Conservation (phyloP, 225 moss, liverwort and hornwort species). For the Pseudoscleropodium purum region DNA sequence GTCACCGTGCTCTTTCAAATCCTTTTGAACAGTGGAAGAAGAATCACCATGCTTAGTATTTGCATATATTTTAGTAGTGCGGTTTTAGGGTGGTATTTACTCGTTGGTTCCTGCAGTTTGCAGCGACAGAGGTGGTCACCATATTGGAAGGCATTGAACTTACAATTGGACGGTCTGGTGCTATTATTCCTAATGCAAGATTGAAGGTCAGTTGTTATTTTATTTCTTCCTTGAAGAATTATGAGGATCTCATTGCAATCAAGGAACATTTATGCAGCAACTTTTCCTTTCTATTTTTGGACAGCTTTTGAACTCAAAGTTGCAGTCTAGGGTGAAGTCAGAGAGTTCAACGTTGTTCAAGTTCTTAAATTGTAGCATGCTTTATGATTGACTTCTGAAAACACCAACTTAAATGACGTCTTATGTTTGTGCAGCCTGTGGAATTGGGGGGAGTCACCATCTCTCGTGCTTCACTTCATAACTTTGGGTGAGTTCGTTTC, state of each 20-base stretch:
- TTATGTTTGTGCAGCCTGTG: slow-evolving; percentile 50
- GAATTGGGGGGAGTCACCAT: slow-evolving; percentile 74
- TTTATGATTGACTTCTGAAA: background rate
- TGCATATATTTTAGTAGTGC: background rate
- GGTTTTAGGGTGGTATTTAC: background rate
- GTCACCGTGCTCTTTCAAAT: background rate
- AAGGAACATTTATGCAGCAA: background rate
- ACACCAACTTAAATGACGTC: background rate
- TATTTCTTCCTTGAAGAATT: background rate
- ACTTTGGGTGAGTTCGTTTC: slow-evolving; percentile 48
- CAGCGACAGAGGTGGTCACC: slow-evolving; percentile 73
- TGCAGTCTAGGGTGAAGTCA: background rate
- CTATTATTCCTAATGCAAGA: slow-evolving; percentile 74
- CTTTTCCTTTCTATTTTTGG: background rate
- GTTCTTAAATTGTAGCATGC: background rate
- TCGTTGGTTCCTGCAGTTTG: slow-evolving; percentile 45
- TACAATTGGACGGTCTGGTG: slow-evolving; percentile 77
- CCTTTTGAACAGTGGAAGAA: background rate
- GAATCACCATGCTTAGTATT: background rate
- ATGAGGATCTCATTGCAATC: background rate
- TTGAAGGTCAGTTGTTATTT: slow-evolving; percentile 48
- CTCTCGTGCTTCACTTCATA: slow-evolving; percentile 77
- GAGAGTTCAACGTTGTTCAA: background rate
- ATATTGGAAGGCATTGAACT: slow-evolving; percentile 78
- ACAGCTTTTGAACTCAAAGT: background rate